These are phyloP conservation scores for Sisymbrium irio DNA, from an alignment of 345 rosid species.

Conservation along the genomic window DNA sequence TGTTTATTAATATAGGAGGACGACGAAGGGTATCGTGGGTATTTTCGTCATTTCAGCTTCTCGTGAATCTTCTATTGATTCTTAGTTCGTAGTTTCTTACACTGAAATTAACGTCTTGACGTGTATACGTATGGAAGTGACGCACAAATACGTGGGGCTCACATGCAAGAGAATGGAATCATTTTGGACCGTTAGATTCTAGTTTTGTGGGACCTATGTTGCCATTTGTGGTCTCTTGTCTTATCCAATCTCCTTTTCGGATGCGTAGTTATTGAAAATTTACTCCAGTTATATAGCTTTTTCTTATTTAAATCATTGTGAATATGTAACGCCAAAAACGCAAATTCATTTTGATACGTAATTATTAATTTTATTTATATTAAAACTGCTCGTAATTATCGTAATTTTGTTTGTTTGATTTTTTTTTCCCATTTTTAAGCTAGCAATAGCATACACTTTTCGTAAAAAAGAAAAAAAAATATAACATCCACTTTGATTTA, in stretches of 20 bases:
- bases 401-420: background rate
- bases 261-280: background rate
- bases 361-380: background rate
- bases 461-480: background rate
- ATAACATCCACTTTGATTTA: background rate
- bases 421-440: background rate
- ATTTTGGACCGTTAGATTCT: constrained; percentile 31
- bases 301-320: background rate
- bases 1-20: constrained; percentile 8
- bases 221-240: constrained; percentile 27
- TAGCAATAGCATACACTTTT: constrained; percentile 1
- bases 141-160: background rate
- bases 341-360: background rate
- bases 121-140: constrained; percentile 5
- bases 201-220: background rate
- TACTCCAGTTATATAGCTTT: background rate
- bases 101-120: constrained; percentile 24
- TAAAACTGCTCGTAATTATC: background rate
- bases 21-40: background rate
- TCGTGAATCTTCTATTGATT: constrained; percentile 4
- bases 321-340: background rate
- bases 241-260: constrained; percentile 16
- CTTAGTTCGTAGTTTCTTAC: constrained; percentile 7
- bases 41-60: constrained; percentile 12
- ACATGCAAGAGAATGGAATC: constrained; percentile 20